Conservation (phyloP, 345 rosid genomes). For the Populus pruinosa region DNA sequence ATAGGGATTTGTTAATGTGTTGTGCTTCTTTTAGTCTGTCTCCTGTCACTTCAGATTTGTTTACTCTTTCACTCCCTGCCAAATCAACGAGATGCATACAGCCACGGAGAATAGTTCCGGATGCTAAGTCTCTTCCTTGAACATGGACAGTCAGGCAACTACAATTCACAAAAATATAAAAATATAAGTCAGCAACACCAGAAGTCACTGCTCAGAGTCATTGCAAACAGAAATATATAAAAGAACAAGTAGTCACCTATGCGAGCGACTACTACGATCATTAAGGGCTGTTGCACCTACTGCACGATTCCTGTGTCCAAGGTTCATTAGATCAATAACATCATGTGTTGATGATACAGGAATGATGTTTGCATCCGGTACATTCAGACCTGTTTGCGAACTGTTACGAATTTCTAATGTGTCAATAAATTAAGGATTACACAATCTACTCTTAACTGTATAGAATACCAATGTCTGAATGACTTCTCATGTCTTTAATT, state of each 20-base stretch:
- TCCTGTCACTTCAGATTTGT: conserved; percentile 90
- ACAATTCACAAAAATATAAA: conserved; percentile 26
- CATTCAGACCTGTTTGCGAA: conserved; percentile 89
- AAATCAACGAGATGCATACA: conserved; percentile 98
- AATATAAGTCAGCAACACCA: neutral
- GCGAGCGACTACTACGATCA: conserved; percentile 98
- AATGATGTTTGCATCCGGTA: conserved; percentile 85
- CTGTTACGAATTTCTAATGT: conserved; percentile 92
- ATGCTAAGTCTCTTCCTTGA: conserved; percentile 85
- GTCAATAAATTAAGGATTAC: conserved; percentile 44
- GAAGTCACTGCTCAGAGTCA: neutral
- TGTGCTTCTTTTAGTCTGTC: conserved; percentile 96
- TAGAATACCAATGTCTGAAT: neutral
- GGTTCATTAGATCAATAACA: conserved; percentile 86
- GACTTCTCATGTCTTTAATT: neutral
- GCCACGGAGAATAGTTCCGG: conserved; percentile 73
- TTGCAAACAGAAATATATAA: neutral
- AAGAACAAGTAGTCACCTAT: conserved; percentile 51
- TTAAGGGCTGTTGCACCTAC: conserved; percentile 94
- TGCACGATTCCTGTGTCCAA: conserved; percentile 85
- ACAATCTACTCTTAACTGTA: neutral
- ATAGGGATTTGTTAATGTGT: conserved; percentile 86
- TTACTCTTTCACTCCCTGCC: conserved; percentile 96
- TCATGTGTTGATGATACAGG: conserved; percentile 79
- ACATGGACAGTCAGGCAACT: conserved; percentile 98